These are phyloP conservation scores for Aspergillus ibericus DNA, from an alignment of 2,329 filamentous ascomycete species.

Conservation along the genomic window DNA sequence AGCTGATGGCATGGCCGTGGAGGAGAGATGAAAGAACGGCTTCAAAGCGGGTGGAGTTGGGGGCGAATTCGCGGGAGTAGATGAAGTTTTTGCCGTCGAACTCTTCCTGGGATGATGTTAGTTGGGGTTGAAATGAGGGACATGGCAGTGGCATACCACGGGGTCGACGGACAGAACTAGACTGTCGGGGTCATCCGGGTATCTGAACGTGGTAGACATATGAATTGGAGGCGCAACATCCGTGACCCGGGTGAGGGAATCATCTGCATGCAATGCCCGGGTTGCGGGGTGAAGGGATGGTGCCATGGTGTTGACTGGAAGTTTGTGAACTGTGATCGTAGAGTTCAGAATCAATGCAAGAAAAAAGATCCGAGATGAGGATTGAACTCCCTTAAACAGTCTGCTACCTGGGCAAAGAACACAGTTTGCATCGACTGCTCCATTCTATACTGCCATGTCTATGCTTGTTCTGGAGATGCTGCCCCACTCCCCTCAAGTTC, in stretches of 20 bases:
- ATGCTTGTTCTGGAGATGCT: background rate
- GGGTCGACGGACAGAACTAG: constrained; percentile 55
- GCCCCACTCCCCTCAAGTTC: constrained; percentile 30
- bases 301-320: constrained; percentile 17
- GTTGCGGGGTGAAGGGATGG: constrained; percentile 44
- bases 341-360: background rate
- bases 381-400: background rate
- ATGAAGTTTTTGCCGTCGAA: constrained; percentile 55
- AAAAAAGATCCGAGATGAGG: background rate
- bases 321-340: background rate
- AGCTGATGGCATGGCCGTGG: constrained; percentile 65
- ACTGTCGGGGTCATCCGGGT: constrained; percentile 66
- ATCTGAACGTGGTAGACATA: constrained; percentile 87
- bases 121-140: background rate
- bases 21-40: constrained; percentile 75
- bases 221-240: constrained; percentile 89
- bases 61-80: constrained; percentile 79
- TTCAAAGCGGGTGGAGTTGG: constrained; percentile 83
- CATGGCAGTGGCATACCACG: constrained; percentile 41
- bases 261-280: constrained; percentile 75
- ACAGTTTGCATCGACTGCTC: constrained; percentile 1
- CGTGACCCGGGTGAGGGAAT: constrained; percentile 68
- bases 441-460: background rate
- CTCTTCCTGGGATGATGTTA: constrained; percentile 13
- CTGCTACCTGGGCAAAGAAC: background rate